These are phyloP conservation scores for Pyrenopolyporus hunteri DNA, from an alignment of 495 filamentous ascomycete species.

Conservation along the genomic window DNA sequence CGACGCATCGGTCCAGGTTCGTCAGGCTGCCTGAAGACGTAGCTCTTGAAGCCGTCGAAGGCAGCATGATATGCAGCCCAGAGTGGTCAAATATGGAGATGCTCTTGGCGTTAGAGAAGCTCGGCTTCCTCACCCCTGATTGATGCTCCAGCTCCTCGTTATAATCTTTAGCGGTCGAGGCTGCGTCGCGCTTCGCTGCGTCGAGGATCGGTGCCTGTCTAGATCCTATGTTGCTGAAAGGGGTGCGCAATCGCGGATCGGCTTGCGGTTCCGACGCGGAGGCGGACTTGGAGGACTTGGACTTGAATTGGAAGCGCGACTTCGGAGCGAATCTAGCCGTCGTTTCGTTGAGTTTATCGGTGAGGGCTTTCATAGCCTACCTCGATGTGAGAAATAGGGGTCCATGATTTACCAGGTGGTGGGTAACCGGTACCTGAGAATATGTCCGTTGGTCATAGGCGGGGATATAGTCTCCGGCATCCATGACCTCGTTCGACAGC, in stretches of 20 bases:
- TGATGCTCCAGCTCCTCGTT: conserved; percentile 54
- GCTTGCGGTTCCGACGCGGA: conserved; percentile 11
- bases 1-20: conserved; percentile 71
- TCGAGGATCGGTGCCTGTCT: conserved; percentile 25
- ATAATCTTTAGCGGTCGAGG: conserved; percentile 52
- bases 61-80: conserved; percentile 73
- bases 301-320: conserved; percentile 56
- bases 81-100: conserved; percentile 69
- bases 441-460: conserved; percentile 55
- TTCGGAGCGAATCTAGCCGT: conserved; percentile 50
- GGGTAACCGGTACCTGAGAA: conserved; percentile 37
- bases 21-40: conserved; percentile 76
- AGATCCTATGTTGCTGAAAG: conserved; percentile 29
- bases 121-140: conserved; percentile 57
- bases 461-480: conserved; percentile 51
- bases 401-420: not conserved
- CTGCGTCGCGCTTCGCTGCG: conserved; percentile 42
- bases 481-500: conserved; percentile 51
- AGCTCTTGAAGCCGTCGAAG: conserved; percentile 67
- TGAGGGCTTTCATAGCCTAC: conserved; percentile 49
- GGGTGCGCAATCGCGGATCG: conserved; percentile 22
- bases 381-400: conserved; percentile 20
- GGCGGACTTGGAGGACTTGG: conserved; percentile 33
- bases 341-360: conserved; percentile 51
- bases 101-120: conserved; percentile 63